These are phyloP conservation scores for Tolypocladium nubicola DNA, from an alignment of 2,329 filamentous ascomycete genomes.

Conservation along the genomic window DNA sequence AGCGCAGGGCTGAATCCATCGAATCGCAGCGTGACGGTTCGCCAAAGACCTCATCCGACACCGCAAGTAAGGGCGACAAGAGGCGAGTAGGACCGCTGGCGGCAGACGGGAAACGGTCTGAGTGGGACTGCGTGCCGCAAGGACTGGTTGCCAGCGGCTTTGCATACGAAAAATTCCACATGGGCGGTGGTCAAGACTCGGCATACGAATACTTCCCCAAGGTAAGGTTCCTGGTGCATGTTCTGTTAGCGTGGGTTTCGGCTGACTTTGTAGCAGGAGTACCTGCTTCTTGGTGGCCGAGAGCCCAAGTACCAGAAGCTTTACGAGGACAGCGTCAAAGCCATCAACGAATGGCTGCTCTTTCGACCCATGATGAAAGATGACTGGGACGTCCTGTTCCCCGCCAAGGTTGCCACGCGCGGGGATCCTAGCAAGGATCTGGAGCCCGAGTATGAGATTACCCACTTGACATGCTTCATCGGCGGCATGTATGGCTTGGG, in stretches of 20 bases:
- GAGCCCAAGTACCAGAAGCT: conserved; percentile 62
- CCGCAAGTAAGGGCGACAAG: background rate
- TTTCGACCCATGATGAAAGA: conserved; percentile 66
- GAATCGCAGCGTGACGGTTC: background rate
- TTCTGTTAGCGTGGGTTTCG: conserved; percentile 8
- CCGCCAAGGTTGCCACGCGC: conserved; percentile 47
- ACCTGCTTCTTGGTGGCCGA: conserved; percentile 65
- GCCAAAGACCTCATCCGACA: background rate
- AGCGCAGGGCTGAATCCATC: background rate
- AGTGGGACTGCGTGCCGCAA: conserved; percentile 46
- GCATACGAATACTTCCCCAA: conserved; percentile 63
- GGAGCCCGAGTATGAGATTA: conserved; percentile 46
- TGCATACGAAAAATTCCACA: conserved; percentile 39
- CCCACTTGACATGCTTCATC: conserved; percentile 57
- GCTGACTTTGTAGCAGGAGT: conserved; percentile 36
- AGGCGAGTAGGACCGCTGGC: conserved; percentile 15
- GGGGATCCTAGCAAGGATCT: conserved; percentile 30
- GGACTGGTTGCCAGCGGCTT: conserved; percentile 40
- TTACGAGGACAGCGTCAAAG: conserved; percentile 58
- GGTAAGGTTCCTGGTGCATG: conserved; percentile 14
- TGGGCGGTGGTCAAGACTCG: conserved; percentile 60
- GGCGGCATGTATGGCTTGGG: conserved; percentile 61
- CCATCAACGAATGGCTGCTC: conserved; percentile 62
- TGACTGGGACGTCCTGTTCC: conserved; percentile 61
- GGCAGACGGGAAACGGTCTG: conserved; percentile 21